Conservation (phyloP, 2,329 filamentous ascomycete genomes). For the Fusarium tanahbumbuense region DNA sequence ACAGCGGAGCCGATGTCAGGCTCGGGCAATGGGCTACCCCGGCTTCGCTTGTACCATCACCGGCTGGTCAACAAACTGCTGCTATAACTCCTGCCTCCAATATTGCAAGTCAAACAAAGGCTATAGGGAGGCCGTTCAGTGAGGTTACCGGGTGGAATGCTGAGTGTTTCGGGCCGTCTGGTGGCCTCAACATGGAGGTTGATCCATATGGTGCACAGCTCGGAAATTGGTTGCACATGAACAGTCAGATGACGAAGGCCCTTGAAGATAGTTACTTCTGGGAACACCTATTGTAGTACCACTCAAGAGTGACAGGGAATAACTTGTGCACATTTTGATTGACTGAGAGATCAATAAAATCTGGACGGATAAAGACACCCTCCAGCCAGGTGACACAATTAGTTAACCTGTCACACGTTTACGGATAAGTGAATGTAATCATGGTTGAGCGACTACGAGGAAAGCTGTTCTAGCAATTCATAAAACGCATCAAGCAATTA, state of each 20-base stretch:
- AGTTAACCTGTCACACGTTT: no score
- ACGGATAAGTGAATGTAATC: no score
- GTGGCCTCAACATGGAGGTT: neutral
- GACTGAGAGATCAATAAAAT: no score
- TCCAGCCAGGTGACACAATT: no score
- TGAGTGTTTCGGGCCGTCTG: neutral
- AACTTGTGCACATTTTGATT: no score
- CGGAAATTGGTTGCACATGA: neutral
- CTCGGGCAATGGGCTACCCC: neutral
- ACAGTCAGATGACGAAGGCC: neutral
- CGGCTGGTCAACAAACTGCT: neutral
- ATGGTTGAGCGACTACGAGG: no score
- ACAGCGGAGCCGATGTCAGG: neutral
- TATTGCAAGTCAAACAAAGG: neutral
- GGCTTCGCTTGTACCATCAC: neutral
- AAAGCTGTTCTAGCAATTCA: no score
- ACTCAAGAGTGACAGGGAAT: fast-evolving
- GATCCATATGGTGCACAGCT: neutral
- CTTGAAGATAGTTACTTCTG: neutral
- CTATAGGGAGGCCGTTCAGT: no score
- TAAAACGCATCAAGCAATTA: no score
- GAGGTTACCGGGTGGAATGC: neutral
- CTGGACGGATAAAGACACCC: no score
- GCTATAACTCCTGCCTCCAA: fast-evolving
- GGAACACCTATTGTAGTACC: neutral